Evolutionary conservation across 2,329 filamentous ascomycete genomes (phyloP).

Genomic region (Diaporthe aspalathi): DNA sequence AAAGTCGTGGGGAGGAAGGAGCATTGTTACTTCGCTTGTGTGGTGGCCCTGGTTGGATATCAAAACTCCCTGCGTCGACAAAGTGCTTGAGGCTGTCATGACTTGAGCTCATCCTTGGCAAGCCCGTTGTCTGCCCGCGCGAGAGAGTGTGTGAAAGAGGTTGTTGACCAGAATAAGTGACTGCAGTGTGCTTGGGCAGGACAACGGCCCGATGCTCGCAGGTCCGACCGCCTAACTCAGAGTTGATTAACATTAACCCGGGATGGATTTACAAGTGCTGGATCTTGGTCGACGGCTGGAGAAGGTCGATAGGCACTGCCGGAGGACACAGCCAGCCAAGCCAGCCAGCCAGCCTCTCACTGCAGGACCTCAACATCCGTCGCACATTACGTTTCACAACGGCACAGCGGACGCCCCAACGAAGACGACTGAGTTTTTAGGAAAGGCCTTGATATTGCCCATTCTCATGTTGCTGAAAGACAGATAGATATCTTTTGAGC

Average conservation of each 20-base stretch:
- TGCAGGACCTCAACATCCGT: too few relatives aligned
- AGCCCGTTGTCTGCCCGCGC: neutral
- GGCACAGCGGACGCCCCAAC: accelerated
- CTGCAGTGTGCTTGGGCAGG: neutral
- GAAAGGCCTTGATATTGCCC: slow-evolving; percentile 31
- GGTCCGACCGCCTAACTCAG: neutral
- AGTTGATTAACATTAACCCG: too few relatives aligned
- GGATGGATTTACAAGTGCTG: too few relatives aligned
- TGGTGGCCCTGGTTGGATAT: neutral
- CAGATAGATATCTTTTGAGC: slow-evolving; percentile 34
- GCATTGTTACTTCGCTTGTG: slow-evolving; percentile 31
- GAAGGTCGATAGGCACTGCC: too few relatives aligned
- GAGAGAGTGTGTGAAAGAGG: neutral
- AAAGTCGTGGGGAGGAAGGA: neutral
- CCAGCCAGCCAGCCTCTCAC: too few relatives aligned
- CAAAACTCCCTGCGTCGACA: neutral
- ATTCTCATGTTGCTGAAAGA: slow-evolving; percentile 34
- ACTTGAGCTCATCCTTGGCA: slow-evolving; percentile 3
- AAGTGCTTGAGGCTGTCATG: neutral
- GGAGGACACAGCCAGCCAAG: too few relatives aligned
- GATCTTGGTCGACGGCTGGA: too few relatives aligned
- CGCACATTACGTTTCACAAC: neutral
- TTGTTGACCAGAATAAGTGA: neutral
- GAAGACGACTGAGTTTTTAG: neutral
- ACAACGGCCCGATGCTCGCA: neutral